Evolutionary conservation across 2,329 filamentous ascomycete species (phyloP).

Genomic region (Sclerotinia spermophila): DNA sequence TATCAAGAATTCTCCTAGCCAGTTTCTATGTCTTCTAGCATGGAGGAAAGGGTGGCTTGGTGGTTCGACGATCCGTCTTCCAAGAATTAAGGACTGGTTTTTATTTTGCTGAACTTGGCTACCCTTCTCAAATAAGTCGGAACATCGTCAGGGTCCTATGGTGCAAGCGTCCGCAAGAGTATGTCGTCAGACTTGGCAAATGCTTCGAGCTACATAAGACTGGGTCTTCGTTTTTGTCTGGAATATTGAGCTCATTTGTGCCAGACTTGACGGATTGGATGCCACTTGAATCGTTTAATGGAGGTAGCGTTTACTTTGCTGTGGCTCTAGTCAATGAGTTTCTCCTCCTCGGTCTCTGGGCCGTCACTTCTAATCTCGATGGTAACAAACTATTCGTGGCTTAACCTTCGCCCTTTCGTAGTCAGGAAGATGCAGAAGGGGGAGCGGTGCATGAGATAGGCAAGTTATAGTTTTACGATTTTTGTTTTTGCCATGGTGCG

Average conservation of each 20-base stretch:
- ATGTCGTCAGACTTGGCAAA: background rate
- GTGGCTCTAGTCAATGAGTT: background rate
- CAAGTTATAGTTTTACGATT: background rate
- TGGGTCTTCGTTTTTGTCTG: background rate
- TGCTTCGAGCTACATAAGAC: background rate
- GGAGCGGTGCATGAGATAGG: too few relatives aligned
- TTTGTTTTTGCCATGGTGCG: background rate
- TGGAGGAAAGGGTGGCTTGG: background rate
- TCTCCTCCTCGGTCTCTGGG: background rate
- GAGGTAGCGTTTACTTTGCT: background rate
- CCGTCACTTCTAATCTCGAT: background rate
- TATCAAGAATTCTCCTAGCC: background rate
- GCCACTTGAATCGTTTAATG: background rate
- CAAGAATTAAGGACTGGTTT: background rate
- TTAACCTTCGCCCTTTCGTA: background rate
- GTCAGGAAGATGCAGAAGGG: background rate
- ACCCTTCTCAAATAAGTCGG: background rate
- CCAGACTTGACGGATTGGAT: background rate
- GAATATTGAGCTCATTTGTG: background rate
- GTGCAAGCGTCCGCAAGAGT: background rate
- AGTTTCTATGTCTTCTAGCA: background rate
- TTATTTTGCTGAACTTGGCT: background rate
- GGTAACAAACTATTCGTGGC: background rate
- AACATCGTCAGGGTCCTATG: accelerated
- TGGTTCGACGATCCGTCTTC: background rate